These are phyloP conservation scores for Echinosophora koreensis DNA, from an alignment of 306 rosid genomes.

Conservation along the genomic window DNA sequence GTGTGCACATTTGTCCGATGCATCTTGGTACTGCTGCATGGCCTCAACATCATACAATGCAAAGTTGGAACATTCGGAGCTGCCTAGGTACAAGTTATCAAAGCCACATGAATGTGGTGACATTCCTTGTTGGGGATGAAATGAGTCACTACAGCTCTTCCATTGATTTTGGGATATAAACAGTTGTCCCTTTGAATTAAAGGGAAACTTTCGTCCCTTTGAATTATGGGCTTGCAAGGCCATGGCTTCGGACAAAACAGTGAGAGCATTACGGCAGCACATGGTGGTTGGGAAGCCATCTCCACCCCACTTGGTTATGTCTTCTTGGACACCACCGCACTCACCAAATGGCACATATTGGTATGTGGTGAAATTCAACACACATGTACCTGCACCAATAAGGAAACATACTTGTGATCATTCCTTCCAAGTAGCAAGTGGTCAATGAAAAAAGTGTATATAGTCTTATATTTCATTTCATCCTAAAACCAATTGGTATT, in stretches of 20 bases:
- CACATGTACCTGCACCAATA: constrained; percentile 58
- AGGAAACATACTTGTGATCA: no score
- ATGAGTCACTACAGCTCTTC: constrained; percentile 48
- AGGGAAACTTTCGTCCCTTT: constrained; percentile 33
- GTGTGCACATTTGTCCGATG: constrained; percentile 53
- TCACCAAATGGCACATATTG: constrained; percentile 53
- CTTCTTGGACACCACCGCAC: constrained; percentile 47
- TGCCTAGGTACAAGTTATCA: constrained; percentile 36
- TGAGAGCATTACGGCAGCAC: constrained; percentile 75
- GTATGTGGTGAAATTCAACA: constrained; percentile 48
- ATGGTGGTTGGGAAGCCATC: constrained; percentile 51
- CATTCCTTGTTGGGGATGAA: constrained; percentile 40
- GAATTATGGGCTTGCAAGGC: constrained; percentile 32
- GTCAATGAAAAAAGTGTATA: no score
- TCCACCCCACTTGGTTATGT: constrained; percentile 54
- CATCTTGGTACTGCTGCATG: constrained; percentile 39
- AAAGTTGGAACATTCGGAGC: constrained; percentile 39
- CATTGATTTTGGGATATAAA: constrained; percentile 51
- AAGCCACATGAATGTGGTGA: constrained; percentile 57
- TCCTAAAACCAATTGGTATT: no score
- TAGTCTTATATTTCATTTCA: no score
- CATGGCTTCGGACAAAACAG: constrained; percentile 57
- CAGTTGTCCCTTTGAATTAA: neutral
- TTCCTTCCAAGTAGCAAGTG: no score
- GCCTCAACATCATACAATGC: constrained; percentile 16